Evolutionary conservation across 805 yeast genomes (phyloP).

Genomic region (Cyberlindnera subsufficiens): DNA sequence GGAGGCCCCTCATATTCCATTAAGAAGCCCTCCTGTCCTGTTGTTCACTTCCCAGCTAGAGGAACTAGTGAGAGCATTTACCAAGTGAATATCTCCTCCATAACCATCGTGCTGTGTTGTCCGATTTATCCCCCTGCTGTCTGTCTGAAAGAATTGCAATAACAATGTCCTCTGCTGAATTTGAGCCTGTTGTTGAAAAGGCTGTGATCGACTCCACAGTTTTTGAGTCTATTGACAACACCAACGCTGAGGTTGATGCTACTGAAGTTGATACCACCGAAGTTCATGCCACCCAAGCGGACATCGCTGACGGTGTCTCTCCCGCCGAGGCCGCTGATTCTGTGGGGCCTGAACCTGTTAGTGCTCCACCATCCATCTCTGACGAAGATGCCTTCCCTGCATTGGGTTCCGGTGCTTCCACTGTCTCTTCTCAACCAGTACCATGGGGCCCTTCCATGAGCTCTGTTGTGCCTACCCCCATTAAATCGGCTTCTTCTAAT

Average conservation of each 20-base stretch:
- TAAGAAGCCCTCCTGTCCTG: too few relatives aligned
- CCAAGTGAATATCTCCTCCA: too few relatives aligned
- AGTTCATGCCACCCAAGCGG: background rate
- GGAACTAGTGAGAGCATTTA: too few relatives aligned
- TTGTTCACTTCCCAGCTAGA: too few relatives aligned
- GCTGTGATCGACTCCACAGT: background rate
- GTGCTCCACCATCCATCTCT: conserved; percentile 34
- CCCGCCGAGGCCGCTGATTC: conserved; percentile 1
- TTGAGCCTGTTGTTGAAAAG: background rate
- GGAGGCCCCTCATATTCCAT: too few relatives aligned
- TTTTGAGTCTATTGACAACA: background rate
- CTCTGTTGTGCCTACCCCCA: conserved; percentile 10
- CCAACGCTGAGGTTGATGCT: background rate
- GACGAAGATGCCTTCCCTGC: conserved; percentile 63
- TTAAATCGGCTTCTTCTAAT: conserved; percentile 22
- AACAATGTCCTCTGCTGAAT: conserved; percentile 1
- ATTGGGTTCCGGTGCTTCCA: conserved; percentile 41
- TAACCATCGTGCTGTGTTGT: background rate
- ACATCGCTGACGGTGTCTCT: background rate
- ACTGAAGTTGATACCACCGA: background rate
- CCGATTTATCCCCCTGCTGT: background rate
- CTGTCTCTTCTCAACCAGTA: conserved; percentile 22
- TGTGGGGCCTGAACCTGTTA: background rate
- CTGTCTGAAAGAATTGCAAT: background rate
- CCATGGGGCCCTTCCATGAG: conserved; percentile 36